Evolutionary conservation across 1,284 basidiomycete genomes (phyloP), one percentile per base, ranked within the genome.

Genomic region (Leccinum subrobustum): DNA sequence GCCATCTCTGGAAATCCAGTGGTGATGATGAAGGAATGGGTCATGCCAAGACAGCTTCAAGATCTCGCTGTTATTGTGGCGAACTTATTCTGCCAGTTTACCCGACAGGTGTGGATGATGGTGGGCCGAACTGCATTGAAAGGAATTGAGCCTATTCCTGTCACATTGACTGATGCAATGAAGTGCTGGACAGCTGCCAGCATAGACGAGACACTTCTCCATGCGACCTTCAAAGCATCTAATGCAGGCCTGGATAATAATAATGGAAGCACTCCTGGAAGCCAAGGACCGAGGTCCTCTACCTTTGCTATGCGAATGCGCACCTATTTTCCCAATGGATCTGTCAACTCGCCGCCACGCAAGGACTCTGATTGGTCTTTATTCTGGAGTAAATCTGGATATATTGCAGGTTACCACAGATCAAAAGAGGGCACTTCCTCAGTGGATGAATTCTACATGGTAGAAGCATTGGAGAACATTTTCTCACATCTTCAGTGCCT

Each of bases 31-130:
- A 54, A 58, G 16, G 35, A 56, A 3, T 65, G 65, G 54, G 6
- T 11, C 9, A 61, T 56, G 31, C 35, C 62, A 4, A 0, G 29
- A 2, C 1, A 6, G 0, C 8, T 65, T 0, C 39, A 31, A 3
- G 9, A 48, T 6, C n/a, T 11, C 2, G 4, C 57, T 4, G 12
- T 51, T 1, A 1, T 42, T 0, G 2, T 65, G 3, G 51, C 50
- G 0, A 0, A 2, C 2, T 7, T 67, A 4, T 63, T 67, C 1
- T 54, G 57, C 33, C 6, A 33, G 14, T 66, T 66, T 4, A 66
- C 53, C 0, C 8, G 0, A 7, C 64, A 66, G 11, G 44, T 59
- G 1, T 66, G 64, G 50, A 8, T 66, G 20, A 68, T 64, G 48
- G 5, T 65, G 1, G 14, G 37, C 1, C 37, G 20, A 0, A 29